Percentiles rank a stretch among this genome's conserved stretches.
phyloP scores from a whole-genome alignment of 2,329 filamentous ascomycete genomes.

The Metarhizium anisopliae region DNA sequence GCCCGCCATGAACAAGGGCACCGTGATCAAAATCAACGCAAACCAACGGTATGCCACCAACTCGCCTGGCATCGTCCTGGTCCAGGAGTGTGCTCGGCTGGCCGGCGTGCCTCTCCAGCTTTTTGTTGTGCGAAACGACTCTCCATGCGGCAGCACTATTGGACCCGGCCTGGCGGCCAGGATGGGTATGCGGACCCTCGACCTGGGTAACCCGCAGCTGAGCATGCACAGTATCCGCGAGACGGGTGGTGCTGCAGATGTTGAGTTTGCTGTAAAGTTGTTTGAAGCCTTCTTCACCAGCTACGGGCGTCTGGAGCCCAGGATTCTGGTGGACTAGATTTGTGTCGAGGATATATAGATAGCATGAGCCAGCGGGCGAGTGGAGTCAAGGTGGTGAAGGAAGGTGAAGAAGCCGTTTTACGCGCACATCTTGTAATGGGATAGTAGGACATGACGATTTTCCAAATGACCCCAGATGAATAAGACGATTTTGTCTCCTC shows the following conservation, averaged over 20 bases:
- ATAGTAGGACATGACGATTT: not conserved
- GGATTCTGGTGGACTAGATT: constrained; percentile 70
- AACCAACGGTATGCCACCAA: constrained; percentile 97
- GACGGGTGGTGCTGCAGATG: constrained; percentile 80
- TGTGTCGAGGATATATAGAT: not conserved
- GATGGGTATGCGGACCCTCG: constrained; percentile 79
- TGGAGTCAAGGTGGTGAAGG: not conserved
- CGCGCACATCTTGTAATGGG: not conserved
- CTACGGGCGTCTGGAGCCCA: constrained; percentile 74
- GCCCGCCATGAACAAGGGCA: constrained; percentile 92
- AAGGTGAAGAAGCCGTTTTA: not conserved
- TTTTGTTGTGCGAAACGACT: constrained; percentile 95
- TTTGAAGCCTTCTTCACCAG: constrained; percentile 82
- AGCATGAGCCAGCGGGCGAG: not conserved
- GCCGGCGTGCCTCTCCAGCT: constrained; percentile 81
- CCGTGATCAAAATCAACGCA: constrained; percentile 96
- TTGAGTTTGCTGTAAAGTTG: constrained; percentile 74
- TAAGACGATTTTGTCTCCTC: not conserved
- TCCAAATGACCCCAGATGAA: not conserved
- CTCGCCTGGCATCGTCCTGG: constrained; percentile 83
- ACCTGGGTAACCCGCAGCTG: constrained; percentile 87
- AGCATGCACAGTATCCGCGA: constrained; percentile 97
- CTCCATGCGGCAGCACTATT: constrained; percentile 89
- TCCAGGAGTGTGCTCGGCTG: constrained; percentile 74
- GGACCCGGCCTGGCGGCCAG: constrained; percentile 91